Evolutionary conservation across 129 eudicot species (phyloP).

Genomic region (Helichrysum umbraculigerum): DNA sequence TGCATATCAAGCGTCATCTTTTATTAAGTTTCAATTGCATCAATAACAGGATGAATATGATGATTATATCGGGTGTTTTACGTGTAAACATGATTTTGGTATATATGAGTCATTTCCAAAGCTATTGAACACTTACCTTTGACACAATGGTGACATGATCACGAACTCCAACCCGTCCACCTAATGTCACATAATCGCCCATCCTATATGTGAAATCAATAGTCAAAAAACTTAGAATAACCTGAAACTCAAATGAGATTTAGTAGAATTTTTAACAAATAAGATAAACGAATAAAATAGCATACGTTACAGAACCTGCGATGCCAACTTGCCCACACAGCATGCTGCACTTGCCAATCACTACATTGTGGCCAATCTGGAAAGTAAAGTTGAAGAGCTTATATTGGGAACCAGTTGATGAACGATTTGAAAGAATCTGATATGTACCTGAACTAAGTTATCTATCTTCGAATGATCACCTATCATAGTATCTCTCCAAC

Average conservation of each 20-base stretch:
- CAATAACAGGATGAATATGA: not conserved
- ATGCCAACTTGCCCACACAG: conserved; percentile 94
- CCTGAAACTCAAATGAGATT: not conserved
- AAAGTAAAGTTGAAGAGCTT: conserved; percentile 26
- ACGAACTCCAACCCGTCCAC: conserved; percentile 81
- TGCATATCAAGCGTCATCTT: conserved; percentile 33
- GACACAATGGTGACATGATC: conserved; percentile 86
- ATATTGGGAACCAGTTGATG: not conserved
- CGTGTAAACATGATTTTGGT: not conserved
- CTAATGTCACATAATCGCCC: conserved; percentile 81
- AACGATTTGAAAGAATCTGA: conserved; percentile 8
- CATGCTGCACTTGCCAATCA: conserved; percentile 76
- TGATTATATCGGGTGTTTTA: not conserved
- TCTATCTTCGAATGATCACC: conserved; percentile 91
- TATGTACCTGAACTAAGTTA: conserved; percentile 81
- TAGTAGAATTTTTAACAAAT: not conserved
- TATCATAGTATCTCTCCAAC: conserved; percentile 91
- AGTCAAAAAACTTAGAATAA: not conserved
- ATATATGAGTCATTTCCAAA: not conserved
- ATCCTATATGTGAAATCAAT: conserved; percentile 40
- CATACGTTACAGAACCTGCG: conserved; percentile 94
- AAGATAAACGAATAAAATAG: not conserved
- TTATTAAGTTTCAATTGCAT: not conserved
- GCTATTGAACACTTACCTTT: conserved; percentile 54
- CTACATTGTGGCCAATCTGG: conserved; percentile 91